Evolutionary conservation across 176 grass and related monocot species (phyloP).

Genomic region (Echinochloa phyllopogon): DNA sequence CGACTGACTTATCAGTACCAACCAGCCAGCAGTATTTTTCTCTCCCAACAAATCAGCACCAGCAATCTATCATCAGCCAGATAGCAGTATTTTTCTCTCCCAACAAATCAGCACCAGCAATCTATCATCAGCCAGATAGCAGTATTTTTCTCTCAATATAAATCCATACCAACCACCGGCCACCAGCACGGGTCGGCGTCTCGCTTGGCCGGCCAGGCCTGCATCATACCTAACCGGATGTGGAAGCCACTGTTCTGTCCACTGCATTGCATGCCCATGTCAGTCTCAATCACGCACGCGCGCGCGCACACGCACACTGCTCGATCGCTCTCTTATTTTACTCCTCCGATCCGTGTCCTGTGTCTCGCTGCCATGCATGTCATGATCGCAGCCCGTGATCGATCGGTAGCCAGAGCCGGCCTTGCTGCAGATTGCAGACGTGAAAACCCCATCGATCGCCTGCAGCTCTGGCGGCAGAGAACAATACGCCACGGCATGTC

Average conservation of each 20-base stretch:
- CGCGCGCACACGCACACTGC: neutral
- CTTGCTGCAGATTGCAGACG: neutral
- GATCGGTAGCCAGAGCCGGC: neutral
- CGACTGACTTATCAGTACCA: too few species aligned
- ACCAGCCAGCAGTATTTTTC: too few species aligned
- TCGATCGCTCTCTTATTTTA: neutral
- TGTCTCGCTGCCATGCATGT: neutral
- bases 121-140: too few species aligned
- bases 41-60: too few species aligned
- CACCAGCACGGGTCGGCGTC: too few species aligned
- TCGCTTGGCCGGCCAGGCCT: neutral
- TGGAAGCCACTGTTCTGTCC: slow-evolving; percentile 20
- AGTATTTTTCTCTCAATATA: too few species aligned
- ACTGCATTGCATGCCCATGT: neutral
- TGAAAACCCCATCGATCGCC: too few species aligned
- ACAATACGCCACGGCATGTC: neutral
- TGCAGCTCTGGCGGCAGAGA: neutral
- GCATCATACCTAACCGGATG: neutral
- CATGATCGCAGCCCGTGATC: neutral
- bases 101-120: too few species aligned
- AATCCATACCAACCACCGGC: too few species aligned
- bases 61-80: too few species aligned
- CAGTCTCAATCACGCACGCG: neutral
- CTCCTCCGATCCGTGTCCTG: neutral
- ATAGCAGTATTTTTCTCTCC: too few species aligned